Conservation (phyloP, 441 rosid species). For the Rhodomyrtus psidioides region DNA sequence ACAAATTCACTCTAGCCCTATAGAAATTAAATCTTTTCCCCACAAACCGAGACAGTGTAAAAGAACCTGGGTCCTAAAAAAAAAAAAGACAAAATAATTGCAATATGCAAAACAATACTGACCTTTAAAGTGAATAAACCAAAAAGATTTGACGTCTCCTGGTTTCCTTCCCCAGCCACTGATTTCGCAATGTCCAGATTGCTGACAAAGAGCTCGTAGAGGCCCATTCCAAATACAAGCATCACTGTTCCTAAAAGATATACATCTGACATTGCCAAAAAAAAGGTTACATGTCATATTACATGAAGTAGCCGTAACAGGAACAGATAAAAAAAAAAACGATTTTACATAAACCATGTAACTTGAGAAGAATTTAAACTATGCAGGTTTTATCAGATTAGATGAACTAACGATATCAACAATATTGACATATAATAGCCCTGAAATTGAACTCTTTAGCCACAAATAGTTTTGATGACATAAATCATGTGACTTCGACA, state of each 20-base stretch:
- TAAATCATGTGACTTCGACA: background rate
- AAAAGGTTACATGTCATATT: background rate
- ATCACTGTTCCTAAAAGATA: slow-evolving; percentile 93
- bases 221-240: slow-evolving; percentile 97
- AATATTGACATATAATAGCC: background rate
- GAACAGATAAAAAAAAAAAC: background rate
- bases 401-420: background rate
- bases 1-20: background rate
- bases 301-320: background rate
- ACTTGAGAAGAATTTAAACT: background rate
- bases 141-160: slow-evolving; percentile 57
- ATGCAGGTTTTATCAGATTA: background rate
- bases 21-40: background rate
- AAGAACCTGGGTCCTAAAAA: background rate
- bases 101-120: background rate
- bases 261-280: slow-evolving; percentile 35
- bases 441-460: background rate
- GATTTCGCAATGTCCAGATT: slow-evolving; percentile 56
- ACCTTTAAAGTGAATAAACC: slow-evolving; percentile 84
- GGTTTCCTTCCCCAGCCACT: slow-evolving; percentile 20
- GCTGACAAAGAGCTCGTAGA: slow-evolving; percentile 83
- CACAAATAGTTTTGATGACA: background rate
- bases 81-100: background rate
- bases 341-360: background rate
- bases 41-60: background rate